These are phyloP conservation scores for Xylaria hypoxylon DNA, from an alignment of 2,329 filamentous ascomycete species.

Conservation along the genomic window DNA sequence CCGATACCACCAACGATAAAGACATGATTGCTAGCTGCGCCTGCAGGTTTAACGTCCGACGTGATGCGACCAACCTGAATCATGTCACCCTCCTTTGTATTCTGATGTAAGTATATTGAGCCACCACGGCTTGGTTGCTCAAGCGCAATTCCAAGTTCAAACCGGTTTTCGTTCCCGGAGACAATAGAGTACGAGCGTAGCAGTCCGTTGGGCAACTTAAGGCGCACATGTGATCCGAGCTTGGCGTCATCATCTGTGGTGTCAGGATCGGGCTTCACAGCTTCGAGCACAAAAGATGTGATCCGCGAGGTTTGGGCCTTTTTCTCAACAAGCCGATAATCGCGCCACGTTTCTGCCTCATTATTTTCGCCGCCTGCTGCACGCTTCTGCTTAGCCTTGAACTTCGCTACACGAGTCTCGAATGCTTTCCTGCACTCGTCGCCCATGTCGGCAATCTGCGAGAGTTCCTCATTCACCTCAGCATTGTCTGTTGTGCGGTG, in stretches of 20 bases:
- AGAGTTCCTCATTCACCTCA: conserved; percentile 64
- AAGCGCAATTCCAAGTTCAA: conserved; percentile 70
- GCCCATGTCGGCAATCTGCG: conserved; percentile 62
- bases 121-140: conserved; percentile 68
- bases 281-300: conserved; percentile 64
- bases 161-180: conserved; percentile 59
- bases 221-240: conserved; percentile 65
- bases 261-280: conserved; percentile 52
- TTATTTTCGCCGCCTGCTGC: conserved; percentile 38
- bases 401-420: conserved; percentile 62
- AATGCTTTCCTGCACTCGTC: conserved; percentile 63
- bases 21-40: conserved; percentile 66
- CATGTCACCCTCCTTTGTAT: conserved; percentile 59
- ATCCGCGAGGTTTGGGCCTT: conserved; percentile 63
- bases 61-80: conserved; percentile 65
- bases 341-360: conserved; percentile 55
- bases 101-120: conserved; percentile 68
- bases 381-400: conserved; percentile 50
- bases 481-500: conserved; percentile 65
- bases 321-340: conserved; percentile 63
- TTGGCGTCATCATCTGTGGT: conserved; percentile 50
- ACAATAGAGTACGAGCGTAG: conserved; percentile 72
- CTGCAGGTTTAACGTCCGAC: conserved; percentile 58
- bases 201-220: conserved; percentile 68
- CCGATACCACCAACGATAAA: conserved; percentile 75